phyloP scores from a whole-genome alignment of 2,329 filamentous ascomycete genomes.

The Plenodomus biglobosus region DNA sequence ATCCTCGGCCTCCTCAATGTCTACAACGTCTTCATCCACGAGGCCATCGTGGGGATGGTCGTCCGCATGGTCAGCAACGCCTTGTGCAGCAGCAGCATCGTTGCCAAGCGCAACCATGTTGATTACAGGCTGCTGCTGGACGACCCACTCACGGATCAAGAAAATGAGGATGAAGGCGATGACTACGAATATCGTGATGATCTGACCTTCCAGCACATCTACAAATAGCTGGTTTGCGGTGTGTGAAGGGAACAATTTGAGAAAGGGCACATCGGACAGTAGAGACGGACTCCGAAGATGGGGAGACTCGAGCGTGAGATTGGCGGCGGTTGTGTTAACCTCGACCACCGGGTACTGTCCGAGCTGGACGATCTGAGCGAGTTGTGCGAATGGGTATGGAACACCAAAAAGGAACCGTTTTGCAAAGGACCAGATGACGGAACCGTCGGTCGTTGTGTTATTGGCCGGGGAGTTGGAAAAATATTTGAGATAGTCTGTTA shows the following conservation, averaged over 20 bases:
- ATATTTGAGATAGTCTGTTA: slow-evolving; percentile 36
- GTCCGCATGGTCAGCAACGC: slow-evolving; percentile 30
- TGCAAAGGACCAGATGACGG: slow-evolving; percentile 49
- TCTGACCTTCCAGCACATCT: slow-evolving; percentile 84
- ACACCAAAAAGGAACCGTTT: slow-evolving; percentile 47
- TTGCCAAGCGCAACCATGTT: slow-evolving; percentile 63
- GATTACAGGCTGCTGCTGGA: slow-evolving; percentile 93
- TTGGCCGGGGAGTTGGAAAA: slow-evolving; percentile 47
- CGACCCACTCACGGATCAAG: slow-evolving; percentile 93
- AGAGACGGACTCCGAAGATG: slow-evolving; percentile 38
- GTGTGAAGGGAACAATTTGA: slow-evolving; percentile 58
- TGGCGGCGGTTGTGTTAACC: slow-evolving; percentile 24
- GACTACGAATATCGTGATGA: slow-evolving; percentile 90
- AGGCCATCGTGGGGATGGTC: slow-evolving; percentile 15
- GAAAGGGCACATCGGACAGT: slow-evolving; percentile 61
- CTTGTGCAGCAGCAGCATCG: slow-evolving; percentile 29
- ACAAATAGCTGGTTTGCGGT: slow-evolving; percentile 77
- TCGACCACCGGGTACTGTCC: slow-evolving; percentile 25
- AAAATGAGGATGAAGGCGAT: slow-evolving; percentile 96
- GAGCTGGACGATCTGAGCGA: slow-evolving; percentile 21
- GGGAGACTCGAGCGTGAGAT: slow-evolving; percentile 31
- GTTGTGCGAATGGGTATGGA: slow-evolving; percentile 23
- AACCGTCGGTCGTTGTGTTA: slow-evolving; percentile 42
- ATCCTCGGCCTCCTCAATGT: slow-evolving; percentile 9
- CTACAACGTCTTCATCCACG: slow-evolving; percentile 7